Evolutionary conservation across 495 filamentous ascomycete genomes (phyloP).

Genomic region (Friedmanniomyces simplex): DNA sequence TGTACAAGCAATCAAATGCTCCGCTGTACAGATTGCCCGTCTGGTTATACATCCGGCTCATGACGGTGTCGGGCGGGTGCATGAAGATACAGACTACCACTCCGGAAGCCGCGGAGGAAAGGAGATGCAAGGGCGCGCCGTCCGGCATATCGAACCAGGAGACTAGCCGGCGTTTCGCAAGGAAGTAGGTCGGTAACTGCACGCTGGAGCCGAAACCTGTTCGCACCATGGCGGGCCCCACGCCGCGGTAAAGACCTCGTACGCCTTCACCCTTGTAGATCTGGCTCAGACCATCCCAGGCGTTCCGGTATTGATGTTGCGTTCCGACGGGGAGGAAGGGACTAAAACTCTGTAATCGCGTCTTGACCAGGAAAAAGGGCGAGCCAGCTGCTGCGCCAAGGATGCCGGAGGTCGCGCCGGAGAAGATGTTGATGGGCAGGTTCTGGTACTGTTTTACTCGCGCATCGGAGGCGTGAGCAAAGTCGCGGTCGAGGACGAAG

Average conservation of each 20-base stretch:
- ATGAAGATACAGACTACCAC: constrained; percentile 97
- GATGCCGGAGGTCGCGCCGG: constrained; percentile 77
- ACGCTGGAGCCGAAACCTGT: constrained; percentile 93
- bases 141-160: constrained; percentile 81
- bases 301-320: constrained; percentile 84
- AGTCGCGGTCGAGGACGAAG: constrained; percentile 21
- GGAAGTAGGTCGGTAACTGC: constrained; percentile 96
- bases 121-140: constrained; percentile 76
- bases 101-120: constrained; percentile 79
- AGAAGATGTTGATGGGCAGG: constrained; percentile 82
- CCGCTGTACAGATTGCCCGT: constrained; percentile 90
- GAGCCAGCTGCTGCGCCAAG: constrained; percentile 84
- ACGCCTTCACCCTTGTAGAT: constrained; percentile 73
- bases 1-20: constrained; percentile 84
- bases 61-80: constrained; percentile 98
- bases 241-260: constrained; percentile 74
- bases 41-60: constrained; percentile 98
- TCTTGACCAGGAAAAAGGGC: constrained; percentile 98
- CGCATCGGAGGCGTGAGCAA: constrained; percentile 55
- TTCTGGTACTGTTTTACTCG: constrained; percentile 51
- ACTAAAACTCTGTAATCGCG: constrained; percentile 85
- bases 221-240: constrained; percentile 89
- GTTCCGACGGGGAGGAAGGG: constrained; percentile 93
- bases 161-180: constrained; percentile 78
- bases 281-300: constrained; percentile 66